phyloP scores from a whole-genome alignment of 768 basidiomycete species.

The Leccinum uliginosum region DNA sequence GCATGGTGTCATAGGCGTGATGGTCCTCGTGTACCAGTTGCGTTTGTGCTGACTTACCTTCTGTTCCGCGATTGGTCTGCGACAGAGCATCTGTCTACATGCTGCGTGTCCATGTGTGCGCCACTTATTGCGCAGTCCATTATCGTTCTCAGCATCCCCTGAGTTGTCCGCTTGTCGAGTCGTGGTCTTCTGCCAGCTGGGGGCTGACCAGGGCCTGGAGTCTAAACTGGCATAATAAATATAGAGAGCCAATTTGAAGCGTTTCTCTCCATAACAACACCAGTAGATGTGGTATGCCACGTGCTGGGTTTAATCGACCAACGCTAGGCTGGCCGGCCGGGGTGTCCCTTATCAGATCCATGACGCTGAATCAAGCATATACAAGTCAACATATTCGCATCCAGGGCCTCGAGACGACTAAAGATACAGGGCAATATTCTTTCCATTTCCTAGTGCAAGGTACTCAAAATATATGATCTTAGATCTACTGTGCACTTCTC shows the following conservation, averaged over 20 bases:
- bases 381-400: neutral
- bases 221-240: slow-evolving; percentile 17
- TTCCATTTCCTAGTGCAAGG: neutral
- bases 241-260: slow-evolving; percentile 57
- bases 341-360: neutral
- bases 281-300: slow-evolving; percentile 8
- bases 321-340: neutral
- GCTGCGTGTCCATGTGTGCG: neutral
- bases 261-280: slow-evolving; percentile 60
- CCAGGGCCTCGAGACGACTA: neutral
- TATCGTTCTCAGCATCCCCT: neutral
- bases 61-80: neutral
- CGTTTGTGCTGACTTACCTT: neutral
- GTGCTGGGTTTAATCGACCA: neutral
- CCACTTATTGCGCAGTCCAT: neutral
- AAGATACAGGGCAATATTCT: neutral
- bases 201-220: neutral
- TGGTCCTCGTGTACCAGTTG: neutral
- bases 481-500: neutral
- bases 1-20: neutral
- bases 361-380: neutral
- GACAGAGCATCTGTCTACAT: neutral
- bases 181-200: neutral
- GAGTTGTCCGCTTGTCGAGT: neutral
- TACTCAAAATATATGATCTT: neutral